Conservation (phyloP, 306 rosid genomes). For the Lotus japonicus region DNA sequence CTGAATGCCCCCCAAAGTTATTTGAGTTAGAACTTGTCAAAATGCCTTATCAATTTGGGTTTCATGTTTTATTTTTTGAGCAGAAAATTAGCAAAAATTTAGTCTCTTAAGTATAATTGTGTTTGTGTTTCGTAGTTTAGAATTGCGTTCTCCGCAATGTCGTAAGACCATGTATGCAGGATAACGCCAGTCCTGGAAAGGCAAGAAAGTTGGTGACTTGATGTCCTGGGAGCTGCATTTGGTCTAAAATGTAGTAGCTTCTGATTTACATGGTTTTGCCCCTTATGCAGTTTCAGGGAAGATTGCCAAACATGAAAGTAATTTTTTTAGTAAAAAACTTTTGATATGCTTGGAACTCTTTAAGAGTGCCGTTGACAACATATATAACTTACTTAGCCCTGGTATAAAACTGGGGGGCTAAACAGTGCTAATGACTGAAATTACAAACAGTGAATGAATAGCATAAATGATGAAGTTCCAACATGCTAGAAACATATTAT, state of each 20-base stretch:
- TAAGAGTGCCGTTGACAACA: background rate
- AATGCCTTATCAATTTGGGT: background rate
- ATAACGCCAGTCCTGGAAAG: no score
- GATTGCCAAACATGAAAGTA: no score
- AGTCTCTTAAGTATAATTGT: no score
- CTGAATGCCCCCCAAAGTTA: background rate
- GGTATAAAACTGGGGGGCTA: conserved; percentile 37
- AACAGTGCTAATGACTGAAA: conserved; percentile 19
- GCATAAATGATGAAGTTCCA: conserved; percentile 14
- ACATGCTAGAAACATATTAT: conserved; percentile 2
- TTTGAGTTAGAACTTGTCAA: background rate
- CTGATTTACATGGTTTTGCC: no score
- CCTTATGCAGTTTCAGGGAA: no score
- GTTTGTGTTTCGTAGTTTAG: no score
- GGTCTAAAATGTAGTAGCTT: no score
- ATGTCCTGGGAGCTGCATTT: no score
- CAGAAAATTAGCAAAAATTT: background rate
- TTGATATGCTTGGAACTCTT: background rate
- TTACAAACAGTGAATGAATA: conserved; percentile 3
- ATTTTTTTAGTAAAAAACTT: no score
- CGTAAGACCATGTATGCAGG: no score
- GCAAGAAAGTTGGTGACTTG: no score
- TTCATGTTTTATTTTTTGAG: background rate
- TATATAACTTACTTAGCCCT: conserved; percentile 36
- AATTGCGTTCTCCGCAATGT: no score